Evolutionary conservation across 805 yeast species (phyloP), one percentile per base, ranked within the genome.

Genomic region (Lachancea thermotolerans): DNA sequence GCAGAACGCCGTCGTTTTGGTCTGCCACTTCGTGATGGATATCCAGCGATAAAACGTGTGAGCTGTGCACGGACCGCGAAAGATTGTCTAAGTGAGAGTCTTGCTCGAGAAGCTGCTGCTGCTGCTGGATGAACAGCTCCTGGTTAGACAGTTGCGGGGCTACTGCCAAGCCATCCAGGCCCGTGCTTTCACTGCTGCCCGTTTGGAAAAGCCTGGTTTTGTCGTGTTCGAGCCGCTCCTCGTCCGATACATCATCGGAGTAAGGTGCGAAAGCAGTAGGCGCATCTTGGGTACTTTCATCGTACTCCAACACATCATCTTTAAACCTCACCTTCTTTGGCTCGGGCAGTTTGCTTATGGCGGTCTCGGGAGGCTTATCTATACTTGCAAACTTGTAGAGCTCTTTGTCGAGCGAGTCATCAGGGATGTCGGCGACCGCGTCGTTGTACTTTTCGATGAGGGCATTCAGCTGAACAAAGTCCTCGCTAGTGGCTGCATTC

Each of bases 1-100:
- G 69, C 25, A 78, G 53, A 12, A 77, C 49, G 7, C 50, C 50
- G 18, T 70, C 71, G 55, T 76, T 65, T 41, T 78, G 82, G 3
- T 71, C 72, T 10, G 61, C 65, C 9, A 77, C 55, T 49, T 78
- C 82, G 5, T 61, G 64, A 46, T 75, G 67, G 10, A 78, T 77
- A 29, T 64, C 68, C 9, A 69, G 34, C 2, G 81, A 73, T 37
- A 78, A 61, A 1, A 65, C 68, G 49, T 69, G 69, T 41, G 75
- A 75, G 34, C 70, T 62, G 28, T 64, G 60, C 1, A 77, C 71
- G 0, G 79, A 71, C 4, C 57, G 52, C 1, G 79, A 65, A 3
- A 78, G 53, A 1, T 56, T 38, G 10, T 64, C 66, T 9, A 78
- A 50, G 32, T 71, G 68, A 1, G 59, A 53, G 50, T 78, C 81